Conservation (phyloP, 768 basidiomycete genomes). For the Trametes coccinea region DNA sequence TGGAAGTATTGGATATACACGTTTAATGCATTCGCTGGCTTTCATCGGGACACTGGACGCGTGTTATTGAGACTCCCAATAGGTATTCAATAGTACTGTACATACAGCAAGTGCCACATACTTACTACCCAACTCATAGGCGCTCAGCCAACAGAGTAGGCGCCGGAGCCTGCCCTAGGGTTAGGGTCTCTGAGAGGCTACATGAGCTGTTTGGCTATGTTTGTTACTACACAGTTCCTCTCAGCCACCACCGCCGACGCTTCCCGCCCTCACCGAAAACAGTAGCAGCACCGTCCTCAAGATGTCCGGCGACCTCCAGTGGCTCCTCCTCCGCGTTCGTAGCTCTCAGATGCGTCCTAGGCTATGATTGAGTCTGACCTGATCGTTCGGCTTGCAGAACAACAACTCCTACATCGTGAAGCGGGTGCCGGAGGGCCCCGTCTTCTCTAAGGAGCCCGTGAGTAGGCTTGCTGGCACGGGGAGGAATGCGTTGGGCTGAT, state of each 20-base stretch:
- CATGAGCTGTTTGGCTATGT: constrained; percentile 13
- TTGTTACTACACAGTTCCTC: constrained; percentile 34
- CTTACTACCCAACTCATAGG: too few species aligned
- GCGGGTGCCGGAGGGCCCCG: constrained; percentile 65
- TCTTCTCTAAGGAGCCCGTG: constrained; percentile 86
- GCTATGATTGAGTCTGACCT: constrained; percentile 8
- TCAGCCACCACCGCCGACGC: constrained; percentile 30
- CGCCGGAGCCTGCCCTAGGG: not conserved
- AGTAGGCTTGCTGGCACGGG: constrained; percentile 31
- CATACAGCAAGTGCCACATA: too few species aligned
- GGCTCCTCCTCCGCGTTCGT: constrained; percentile 88
- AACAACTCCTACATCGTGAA: constrained; percentile 88
- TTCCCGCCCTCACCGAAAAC: constrained; percentile 26
- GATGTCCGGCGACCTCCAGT: constrained; percentile 91
- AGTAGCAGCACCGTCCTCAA: constrained; percentile 36
- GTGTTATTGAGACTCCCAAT: too few species aligned
- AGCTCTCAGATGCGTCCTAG: not conserved
- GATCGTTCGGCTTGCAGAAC: constrained; percentile 47
- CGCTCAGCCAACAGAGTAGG: too few species aligned
- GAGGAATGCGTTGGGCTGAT: constrained; percentile 9
- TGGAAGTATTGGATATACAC: not conserved
- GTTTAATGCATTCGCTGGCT: not conserved
- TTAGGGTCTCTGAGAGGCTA: constrained; percentile 4
- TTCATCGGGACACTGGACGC: not conserved
- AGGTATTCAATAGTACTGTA: too few species aligned